Evolutionary conservation across 352 stramenopile genomes (phyloP).

Genomic region (Globisporangium spiculum): DNA sequence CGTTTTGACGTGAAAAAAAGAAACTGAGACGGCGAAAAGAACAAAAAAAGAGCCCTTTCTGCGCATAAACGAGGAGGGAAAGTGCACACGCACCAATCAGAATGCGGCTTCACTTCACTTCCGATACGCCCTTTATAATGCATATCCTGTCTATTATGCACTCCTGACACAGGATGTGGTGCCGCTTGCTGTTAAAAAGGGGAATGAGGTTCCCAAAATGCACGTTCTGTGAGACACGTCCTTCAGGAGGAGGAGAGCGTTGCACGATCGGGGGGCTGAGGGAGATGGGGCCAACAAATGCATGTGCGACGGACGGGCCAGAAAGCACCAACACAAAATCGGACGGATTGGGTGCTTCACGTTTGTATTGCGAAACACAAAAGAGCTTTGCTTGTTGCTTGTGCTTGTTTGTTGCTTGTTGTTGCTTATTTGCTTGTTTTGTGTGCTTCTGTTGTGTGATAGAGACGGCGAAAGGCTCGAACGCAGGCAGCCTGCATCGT

Average conservation of each 20-base stretch:
- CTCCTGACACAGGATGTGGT: background rate
- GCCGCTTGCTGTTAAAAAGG: background rate
- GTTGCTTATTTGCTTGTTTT: background rate
- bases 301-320: slow-evolving; percentile 10
- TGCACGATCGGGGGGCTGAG: slow-evolving; percentile 4
- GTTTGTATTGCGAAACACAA: slow-evolving; percentile 4
- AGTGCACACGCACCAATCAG: slow-evolving; percentile 1
- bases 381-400: background rate
- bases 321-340: slow-evolving; percentile 1
- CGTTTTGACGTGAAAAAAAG: slow-evolving; percentile 12
- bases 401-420: background rate
- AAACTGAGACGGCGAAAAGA: slow-evolving; percentile 19
- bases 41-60: background rate
- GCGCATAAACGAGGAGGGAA: background rate
- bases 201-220: background rate
- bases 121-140: background rate
- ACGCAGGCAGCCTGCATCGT: background rate
- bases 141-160: background rate
- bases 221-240: slow-evolving; percentile 12
- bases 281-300: background rate
- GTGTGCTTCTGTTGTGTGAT: background rate
- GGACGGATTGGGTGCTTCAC: background rate
- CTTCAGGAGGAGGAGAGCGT: slow-evolving; percentile 9
- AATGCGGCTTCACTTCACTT: background rate
- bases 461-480: background rate